Evolutionary conservation across 2,329 filamentous ascomycete species (phyloP).

Genomic region (Ilyonectria robusta): DNA sequence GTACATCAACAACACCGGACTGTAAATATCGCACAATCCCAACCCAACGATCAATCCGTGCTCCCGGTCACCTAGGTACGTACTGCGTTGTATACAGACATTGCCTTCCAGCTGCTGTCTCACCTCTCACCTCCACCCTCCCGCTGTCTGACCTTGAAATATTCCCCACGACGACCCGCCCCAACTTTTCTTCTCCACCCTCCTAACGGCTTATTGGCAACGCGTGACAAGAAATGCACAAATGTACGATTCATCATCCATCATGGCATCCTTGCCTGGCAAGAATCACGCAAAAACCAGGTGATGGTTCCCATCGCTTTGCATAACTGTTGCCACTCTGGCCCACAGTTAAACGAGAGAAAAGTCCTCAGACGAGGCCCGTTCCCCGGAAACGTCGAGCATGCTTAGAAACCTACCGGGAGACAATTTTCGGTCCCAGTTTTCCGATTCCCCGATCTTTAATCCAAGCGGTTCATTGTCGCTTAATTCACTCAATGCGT

Average conservation of each 20-base stretch:
- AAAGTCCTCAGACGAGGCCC: background rate
- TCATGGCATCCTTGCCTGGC: conserved; percentile 10
- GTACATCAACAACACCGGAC: background rate
- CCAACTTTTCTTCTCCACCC: conserved; percentile 38
- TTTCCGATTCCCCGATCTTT: conserved; percentile 3
- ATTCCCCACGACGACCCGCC: conserved; percentile 24
- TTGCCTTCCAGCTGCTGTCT: conserved; percentile 3
- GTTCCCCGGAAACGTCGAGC: background rate
- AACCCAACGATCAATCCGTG: background rate
- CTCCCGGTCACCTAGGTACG: background rate
- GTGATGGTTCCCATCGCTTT: background rate
- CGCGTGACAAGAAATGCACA: conserved; percentile 39
- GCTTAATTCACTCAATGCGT: conserved; percentile 8
- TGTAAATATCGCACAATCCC: background rate
- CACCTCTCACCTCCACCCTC: background rate
- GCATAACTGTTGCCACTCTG: background rate
- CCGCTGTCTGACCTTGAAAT: conserved; percentile 29
- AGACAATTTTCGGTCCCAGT: conserved; percentile 1
- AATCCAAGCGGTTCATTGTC: background rate
- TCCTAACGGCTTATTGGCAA: conserved; percentile 25
- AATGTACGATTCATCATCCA: conserved; percentile 22
- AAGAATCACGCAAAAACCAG: background rate
- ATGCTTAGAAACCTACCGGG: background rate
- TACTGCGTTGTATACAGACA: conserved; percentile 2
- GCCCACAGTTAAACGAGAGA: background rate